Evolutionary conservation across 2,329 filamentous ascomycete genomes (phyloP), one percentile per base, ranked within the genome.

Genomic region (Penicillium sp.): DNA sequence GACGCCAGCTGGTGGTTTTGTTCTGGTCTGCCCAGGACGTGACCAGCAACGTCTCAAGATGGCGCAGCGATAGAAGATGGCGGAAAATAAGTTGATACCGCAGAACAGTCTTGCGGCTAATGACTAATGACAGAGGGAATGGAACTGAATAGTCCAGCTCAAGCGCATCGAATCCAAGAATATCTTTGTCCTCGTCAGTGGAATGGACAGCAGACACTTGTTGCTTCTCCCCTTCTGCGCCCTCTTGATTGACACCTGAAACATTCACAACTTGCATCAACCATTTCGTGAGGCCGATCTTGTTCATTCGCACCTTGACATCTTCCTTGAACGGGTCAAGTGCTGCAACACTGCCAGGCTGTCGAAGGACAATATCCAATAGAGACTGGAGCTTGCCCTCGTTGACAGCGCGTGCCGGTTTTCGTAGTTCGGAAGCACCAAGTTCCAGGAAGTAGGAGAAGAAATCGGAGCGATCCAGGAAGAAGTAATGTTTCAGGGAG

Each of bases 401-500:
- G 69, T 97, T 99, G 74, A 97, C 92, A 52, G 83, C 83, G 70
- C 91, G 91, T 56, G 92, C 90, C 32, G 89, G 88, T 71, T 97
- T 97, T 67, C 90, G 89, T 56, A 99, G 81, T 75, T 99, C 94
- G 1, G 92, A 92, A 31, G 89, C 82, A 53, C 91, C 87, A 20
- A 99, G 85, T 70, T 99, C 94, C 57, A 99, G 86, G 73, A 99
- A 99, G 75, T 97, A 96, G 3, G 92, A 92, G 74, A 99, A 97
- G 78, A 96, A 99, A 73, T 99, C 94, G 34, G 94, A 97, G 9
- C 92, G 89, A 66, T 97, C 93, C 60, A 99, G 86, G 80, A 99
- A 99, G 79, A 97, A 99, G 78, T 99, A 99, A 75, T 99, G 94
- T 73, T 99, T 99, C 38, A 99, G 80, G 14, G 93, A 97, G 44